Evolutionary conservation across 2,329 filamentous ascomycete species (phyloP), one percentile per base, ranked within the genome.

Genomic region (Penicillium sp.): DNA sequence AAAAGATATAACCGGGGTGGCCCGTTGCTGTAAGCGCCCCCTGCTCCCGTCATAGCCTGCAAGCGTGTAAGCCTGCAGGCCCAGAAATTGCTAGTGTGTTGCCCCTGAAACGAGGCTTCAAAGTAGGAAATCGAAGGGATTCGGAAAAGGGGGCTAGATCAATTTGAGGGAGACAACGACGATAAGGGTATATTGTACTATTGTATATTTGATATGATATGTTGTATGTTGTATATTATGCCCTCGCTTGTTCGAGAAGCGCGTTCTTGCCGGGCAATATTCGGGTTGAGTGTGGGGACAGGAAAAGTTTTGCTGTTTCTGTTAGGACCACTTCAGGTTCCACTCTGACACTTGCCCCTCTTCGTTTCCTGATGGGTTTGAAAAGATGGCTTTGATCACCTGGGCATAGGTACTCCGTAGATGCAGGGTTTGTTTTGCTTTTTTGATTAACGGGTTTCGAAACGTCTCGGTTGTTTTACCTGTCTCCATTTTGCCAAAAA

Each of bases 41-140:
- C 32, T 23, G 19, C 32, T 30, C 32, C 23, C 27, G 32, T 39
- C 5, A 45, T 19, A 34, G 43, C 29, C 42, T 42, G 29, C 29
- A 36, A 46, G 29, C 44, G 19, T 32, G 35, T 29, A 35, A 42
- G 40, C 29, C 41, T 36, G 41, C 30, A 45, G 45, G 32, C 8
- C 40, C 41, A 43, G 23, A 23, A 23, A 23, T 26, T n/a, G 6
- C 47, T 16, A 41, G 43, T 41, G 42, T 52, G 42, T 41, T 47
- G 26, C 36, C 36, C 50, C 50, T 48, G 48, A 51, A 51, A 47
- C 45, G 44, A 42, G 50, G 23, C 44, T 53, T 8, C 26, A 53
- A 42, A 19, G 34, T 6, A 44, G 26, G 11, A n/a, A n/a, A 8
- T 9, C n/a, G n/a, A n/a, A n/a, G n/a, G n/a, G n/a, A n/a, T n/a